Evolutionary conservation across 441 rosid species (phyloP).

Genomic region (Gossypium laxum): DNA sequence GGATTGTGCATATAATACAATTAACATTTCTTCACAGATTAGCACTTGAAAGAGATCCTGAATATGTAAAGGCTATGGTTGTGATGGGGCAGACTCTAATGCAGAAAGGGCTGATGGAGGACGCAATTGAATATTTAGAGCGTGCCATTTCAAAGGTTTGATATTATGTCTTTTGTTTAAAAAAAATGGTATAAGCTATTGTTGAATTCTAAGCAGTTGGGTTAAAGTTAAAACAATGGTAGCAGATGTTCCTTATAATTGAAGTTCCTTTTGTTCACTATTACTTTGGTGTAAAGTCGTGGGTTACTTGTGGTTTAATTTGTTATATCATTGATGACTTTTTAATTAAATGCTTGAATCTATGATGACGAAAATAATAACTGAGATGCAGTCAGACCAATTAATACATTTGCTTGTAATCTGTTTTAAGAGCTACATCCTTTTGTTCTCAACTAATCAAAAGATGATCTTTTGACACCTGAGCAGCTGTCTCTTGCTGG

Average conservation of each 20-base stretch:
- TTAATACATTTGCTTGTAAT: not conserved
- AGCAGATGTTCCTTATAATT: not conserved
- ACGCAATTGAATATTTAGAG: slow-evolving; percentile 60
- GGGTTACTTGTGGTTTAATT: not conserved
- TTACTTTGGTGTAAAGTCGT: not conserved
- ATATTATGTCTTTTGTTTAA: not conserved
- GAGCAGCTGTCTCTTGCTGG: slow-evolving; percentile 44
- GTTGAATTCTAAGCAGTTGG: not conserved
- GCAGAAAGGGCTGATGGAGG: slow-evolving; percentile 39
- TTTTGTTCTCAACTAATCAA: slow-evolving; percentile 8
- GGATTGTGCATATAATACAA: not conserved
- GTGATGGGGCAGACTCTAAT: slow-evolving; percentile 62
- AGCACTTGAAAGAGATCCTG: slow-evolving; percentile 71
- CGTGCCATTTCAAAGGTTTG: slow-evolving; percentile 69
- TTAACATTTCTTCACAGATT: slow-evolving; percentile 32
- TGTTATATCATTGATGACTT: not conserved
- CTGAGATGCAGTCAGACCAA: not conserved
- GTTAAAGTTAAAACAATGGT: not conserved
- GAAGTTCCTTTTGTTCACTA: not conserved
- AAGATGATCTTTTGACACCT: slow-evolving; percentile 9
- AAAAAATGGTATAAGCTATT: not conserved
- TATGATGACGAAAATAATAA: not conserved
- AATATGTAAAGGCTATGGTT: slow-evolving; percentile 41
- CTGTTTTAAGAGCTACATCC: slow-evolving; percentile 9
- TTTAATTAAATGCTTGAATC: not conserved